These are phyloP conservation scores for Clavulina sp. DNA, from an alignment of 768 basidiomycete genomes.

Conservation along the genomic window DNA sequence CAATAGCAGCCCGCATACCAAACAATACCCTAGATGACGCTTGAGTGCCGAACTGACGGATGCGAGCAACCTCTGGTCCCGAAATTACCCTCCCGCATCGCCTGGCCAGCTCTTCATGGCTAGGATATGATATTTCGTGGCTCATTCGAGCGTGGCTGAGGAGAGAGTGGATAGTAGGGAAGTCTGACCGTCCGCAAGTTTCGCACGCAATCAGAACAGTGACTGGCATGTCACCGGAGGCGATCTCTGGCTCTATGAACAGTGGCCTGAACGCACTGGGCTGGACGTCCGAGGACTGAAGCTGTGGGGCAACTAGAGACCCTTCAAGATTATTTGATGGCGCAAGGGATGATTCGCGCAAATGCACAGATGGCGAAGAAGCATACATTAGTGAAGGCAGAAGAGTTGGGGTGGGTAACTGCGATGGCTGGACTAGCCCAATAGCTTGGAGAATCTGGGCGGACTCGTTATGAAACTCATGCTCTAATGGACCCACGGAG, in stretches of 20 bases:
- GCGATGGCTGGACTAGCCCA: background rate
- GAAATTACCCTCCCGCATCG: conserved; percentile 25
- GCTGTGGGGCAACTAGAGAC: background rate
- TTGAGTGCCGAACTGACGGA: conserved; percentile 24
- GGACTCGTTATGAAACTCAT: background rate
- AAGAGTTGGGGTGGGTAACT: background rate
- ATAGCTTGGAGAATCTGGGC: background rate
- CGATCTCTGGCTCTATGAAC: background rate
- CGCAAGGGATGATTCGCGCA: background rate
- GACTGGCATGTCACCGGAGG: background rate
- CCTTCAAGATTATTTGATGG: background rate
- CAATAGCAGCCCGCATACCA: conserved; percentile 30
- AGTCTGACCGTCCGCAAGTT: conserved; percentile 27
- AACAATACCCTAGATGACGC: conserved; percentile 27
- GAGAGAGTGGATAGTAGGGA: conserved; percentile 34
- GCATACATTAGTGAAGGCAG: background rate
- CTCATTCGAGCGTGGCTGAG: conserved; percentile 36
- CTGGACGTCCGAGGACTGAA: background rate
- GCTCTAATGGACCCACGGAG: background rate
- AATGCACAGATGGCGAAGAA: background rate
- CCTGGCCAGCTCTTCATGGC: conserved; percentile 34
- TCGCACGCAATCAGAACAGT: background rate
- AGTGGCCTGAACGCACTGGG: background rate
- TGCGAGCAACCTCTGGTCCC: conserved; percentile 19
- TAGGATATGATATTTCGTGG: conserved; percentile 31